Evolutionary conservation across 73 alveolate genomes (phyloP), one percentile per base, ranked within the genome.

Genomic region (Tetrahymena thermophila): DNA sequence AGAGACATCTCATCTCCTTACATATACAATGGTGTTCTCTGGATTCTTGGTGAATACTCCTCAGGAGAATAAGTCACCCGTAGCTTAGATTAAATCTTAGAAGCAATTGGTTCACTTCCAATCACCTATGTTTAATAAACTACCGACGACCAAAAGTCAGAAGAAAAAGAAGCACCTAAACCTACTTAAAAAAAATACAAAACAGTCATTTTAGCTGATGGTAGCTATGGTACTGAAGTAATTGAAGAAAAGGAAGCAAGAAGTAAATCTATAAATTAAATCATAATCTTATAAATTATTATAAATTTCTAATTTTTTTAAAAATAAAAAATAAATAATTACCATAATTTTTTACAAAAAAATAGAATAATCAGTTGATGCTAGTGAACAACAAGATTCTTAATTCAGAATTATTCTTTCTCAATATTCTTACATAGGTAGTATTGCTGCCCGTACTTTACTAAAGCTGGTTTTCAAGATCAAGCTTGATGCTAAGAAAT

Each of bases 21-120:
- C 34, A 98, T 97, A 1, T 84, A 96, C 43, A 85, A 98, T 83
- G 97, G 95, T 17, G 97, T 97, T 11, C 85, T 97, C 34, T 97
- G 99, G 98, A 97, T 97, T 83, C 94, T 97, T 13, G 98, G 98
- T 35, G 98, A 97, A 84, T 97, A 96, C 94, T 93, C 98, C 14
- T 50, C 84, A 15, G 56, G 96, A 6, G 56, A 96, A 84, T 94
- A 96, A 55, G 97, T 97, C 25, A 58, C 96, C 21, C 96, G 95
- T 34, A 85, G 93, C 50, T 95, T 96, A 85, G 97, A 85, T 10
- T 56, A 95, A 23, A 95, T 97, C n/a, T 94, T 85, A 71, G 94
- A 94, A n/a, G 94, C 93, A n/a, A 93, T 97, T 58, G 99, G 99
- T 83, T 93, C 96, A 23, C 94, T 97, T 5, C 99, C 99, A 35